Evolutionary conservation across 305 asterid species (phyloP), one percentile per base, ranked within the genome.

Genomic region (Solanum hybrid): DNA sequence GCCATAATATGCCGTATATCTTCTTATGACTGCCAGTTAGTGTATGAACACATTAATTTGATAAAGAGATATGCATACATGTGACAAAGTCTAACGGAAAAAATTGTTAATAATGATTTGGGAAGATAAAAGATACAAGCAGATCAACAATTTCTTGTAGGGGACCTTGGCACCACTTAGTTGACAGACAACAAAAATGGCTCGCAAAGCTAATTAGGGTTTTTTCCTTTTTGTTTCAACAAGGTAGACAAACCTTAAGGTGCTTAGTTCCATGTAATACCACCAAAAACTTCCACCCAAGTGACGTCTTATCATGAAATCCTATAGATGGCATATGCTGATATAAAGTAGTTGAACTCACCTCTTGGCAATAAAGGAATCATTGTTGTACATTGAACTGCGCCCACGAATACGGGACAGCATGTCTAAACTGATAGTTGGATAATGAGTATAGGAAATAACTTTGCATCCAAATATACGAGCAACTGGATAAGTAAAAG

Each of bases 401-500:
- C 94, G 94, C 32, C 94, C 89, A 76, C 89, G 93, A 90, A 97
- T 97, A 92, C 99, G 94, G 78, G 99, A 96, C 88, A 96, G 94
- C 99, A 97, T 97, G 93, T 97, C 98, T 86, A 96, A 93, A 90
- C 99, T 97, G 88, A 97, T 96, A 7, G 99, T 97, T 13, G 99
- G 99, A 91, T 97, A 97, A 94, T 97, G 98, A 5, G 98, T 95
- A 91, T 96, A 97, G 94, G 96, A 95, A 91, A 96, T 90, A 88
- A 96, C 96, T 89, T 89, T 90, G 90, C 94, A 91, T 27, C 91
- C 99, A 92, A 96, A 97, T 37, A 93, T 37, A 90, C 98, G 91
- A 22, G 98, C 99, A 86, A 96, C 93, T 37, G 99, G 99, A 89
- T 97, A 96, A 75, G 98, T 94, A 91, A 97, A 97, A 77, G 99